Conservation (phyloP, 2,329 filamentous ascomycete genomes). For the Scopulariopsis brevicaulis region DNA sequence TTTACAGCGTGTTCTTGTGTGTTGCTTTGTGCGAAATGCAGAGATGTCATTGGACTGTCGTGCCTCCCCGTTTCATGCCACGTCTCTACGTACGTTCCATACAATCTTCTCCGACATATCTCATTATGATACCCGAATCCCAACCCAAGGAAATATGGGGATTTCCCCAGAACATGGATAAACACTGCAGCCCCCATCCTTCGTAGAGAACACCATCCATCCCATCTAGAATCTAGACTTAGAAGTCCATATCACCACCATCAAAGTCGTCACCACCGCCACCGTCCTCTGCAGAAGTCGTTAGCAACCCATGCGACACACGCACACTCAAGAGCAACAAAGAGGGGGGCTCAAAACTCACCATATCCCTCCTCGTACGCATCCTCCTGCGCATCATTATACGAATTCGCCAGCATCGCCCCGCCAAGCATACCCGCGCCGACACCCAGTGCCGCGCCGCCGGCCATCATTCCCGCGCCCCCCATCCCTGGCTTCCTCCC, state of each 20-base stretch:
- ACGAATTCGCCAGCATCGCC: constrained; percentile 54
- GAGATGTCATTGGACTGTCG: not conserved
- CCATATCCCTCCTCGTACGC: constrained; percentile 36
- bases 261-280: constrained; percentile 2
- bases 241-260: constrained; percentile 21
- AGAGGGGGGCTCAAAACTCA: constrained; percentile 13
- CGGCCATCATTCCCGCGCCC: constrained; percentile 37
- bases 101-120: not conserved
- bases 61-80: not conserved
- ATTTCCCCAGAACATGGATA: not conserved
- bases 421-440: constrained; percentile 77
- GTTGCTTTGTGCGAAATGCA: not conserved
- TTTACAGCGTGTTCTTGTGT: not conserved
- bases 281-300: constrained; percentile 4
- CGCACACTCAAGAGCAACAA: not conserved
- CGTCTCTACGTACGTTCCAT: not conserved
- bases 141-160: no score
- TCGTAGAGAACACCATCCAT: not conserved
- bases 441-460: constrained; percentile 65
- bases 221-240: constrained; percentile 9
- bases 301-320: not conserved
- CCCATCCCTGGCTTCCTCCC: constrained; percentile 30
- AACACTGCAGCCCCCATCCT: no score
- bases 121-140: not conserved
- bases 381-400: constrained; percentile 50